These are phyloP conservation scores for Phylloporus sp. DNA, from an alignment of 768 basidiomycete genomes.

Conservation along the genomic window DNA sequence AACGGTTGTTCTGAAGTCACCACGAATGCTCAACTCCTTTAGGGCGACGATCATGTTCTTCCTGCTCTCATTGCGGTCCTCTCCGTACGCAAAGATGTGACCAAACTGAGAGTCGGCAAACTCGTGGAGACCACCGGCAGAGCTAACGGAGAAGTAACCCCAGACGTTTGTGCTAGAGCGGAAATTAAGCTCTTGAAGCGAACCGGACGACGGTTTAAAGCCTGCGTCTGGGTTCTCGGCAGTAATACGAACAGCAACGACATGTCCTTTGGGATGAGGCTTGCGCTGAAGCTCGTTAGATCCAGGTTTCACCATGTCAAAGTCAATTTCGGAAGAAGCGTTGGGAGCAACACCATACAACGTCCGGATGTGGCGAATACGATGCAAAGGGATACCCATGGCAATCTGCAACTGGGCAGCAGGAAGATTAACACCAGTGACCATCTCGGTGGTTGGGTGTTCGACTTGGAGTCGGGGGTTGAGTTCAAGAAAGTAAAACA, in stretches of 20 bases:
- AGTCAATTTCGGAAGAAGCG: constrained; percentile 90
- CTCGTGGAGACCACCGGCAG: constrained; percentile 95
- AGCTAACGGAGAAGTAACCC: constrained; percentile 98
- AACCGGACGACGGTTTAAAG: constrained; percentile 98
- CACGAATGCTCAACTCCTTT: constrained; percentile 97
- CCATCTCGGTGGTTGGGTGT: constrained; percentile 99
- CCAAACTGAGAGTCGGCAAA: constrained; percentile 99
- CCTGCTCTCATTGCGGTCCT: constrained; percentile 89
- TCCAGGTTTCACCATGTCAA: constrained; percentile 90
- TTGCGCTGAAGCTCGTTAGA: constrained; percentile 87
- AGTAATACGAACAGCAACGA: constrained; percentile 98
- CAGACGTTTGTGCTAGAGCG: constrained; percentile 98
- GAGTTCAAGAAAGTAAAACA: constrained; percentile 96
- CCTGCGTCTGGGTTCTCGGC: constrained; percentile 99
- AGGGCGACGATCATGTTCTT: constrained; percentile 99
- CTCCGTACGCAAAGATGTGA: constrained; percentile 98
- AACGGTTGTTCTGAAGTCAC: constrained; percentile 97
- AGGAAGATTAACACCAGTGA: constrained; percentile 96
- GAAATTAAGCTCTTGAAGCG: constrained; percentile 98
- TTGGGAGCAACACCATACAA: constrained; percentile 93
- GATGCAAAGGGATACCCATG: constrained; percentile 96
- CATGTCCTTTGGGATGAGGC: constrained; percentile 95
- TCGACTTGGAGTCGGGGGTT: constrained; percentile 99
- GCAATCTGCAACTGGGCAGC: constrained; percentile 96
- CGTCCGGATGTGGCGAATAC: constrained; percentile 92